These are phyloP conservation scores for Thermoascus crustaceus DNA, from an alignment of 2,329 filamentous ascomycete species.

Conservation along the genomic window DNA sequence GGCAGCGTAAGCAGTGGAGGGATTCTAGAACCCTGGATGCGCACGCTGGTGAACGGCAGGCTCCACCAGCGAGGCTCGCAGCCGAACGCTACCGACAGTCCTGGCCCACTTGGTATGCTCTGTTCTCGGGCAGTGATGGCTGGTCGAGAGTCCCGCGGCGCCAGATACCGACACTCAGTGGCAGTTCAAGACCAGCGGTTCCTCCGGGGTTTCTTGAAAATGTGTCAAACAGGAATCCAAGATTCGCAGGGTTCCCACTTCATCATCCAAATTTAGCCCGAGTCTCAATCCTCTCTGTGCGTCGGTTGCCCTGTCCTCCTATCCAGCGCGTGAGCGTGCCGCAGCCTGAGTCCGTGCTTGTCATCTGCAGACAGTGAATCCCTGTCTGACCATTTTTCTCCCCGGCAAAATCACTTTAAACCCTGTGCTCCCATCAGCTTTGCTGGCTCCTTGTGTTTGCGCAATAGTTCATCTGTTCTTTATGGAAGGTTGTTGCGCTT, in stretches of 20 bases:
- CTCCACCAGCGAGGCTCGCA: not conserved
- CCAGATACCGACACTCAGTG: not conserved
- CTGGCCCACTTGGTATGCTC: not conserved
- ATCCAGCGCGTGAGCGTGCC: too few species aligned
- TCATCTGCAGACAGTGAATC: not conserved
- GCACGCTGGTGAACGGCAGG: not conserved
- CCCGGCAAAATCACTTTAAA: not conserved
- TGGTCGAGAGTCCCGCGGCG: not conserved
- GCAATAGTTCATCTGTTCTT: conserved; percentile 5
- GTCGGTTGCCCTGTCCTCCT: not conserved
- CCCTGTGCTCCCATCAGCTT: not conserved
- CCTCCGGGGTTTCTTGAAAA: conserved; percentile 1
- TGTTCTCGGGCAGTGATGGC: not conserved
- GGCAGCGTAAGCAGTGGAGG: not conserved
- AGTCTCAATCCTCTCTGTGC: not conserved
- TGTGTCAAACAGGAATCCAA: not conserved
- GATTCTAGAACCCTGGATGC: conserved; percentile 1
- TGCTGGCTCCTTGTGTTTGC: not conserved
- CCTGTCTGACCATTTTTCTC: not conserved
- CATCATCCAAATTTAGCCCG: conserved; percentile 2
- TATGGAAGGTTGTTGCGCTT: conserved; percentile 8
- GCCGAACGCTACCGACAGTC: not conserved
- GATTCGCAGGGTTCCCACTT: not conserved
- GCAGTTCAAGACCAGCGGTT: not conserved
- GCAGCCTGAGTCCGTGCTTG: not conserved